A percentile compares a stretch with the other conserved stretches of the same genome.
Evolutionary conservation across 148 eudicot genomes (phyloP).

Genomic region (Rhododendron vialii): DNA sequence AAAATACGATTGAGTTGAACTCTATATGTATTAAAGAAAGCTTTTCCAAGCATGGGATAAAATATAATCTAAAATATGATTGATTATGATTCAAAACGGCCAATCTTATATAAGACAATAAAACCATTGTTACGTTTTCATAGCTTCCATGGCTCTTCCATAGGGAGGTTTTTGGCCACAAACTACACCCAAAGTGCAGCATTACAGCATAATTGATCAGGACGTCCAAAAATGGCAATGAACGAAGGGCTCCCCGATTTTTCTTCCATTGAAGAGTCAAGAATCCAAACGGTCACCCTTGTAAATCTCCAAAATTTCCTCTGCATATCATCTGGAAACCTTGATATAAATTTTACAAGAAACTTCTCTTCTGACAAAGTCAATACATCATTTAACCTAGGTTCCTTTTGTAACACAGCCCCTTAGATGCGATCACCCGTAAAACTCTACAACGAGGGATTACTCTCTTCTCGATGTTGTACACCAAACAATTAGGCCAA

Average conservation of each 20-base stretch:
- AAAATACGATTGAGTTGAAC: too few relatives aligned
- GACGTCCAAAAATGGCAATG: too few relatives aligned
- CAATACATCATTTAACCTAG: not conserved
- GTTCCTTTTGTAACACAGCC: constrained; percentile 5
- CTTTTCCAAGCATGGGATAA: too few relatives aligned
- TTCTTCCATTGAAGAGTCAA: too few relatives aligned
- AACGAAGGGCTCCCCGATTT: too few relatives aligned
- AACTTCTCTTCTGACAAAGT: too few relatives aligned
- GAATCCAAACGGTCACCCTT: not conserved
- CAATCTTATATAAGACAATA: too few relatives aligned
- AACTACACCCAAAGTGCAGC: too few relatives aligned
- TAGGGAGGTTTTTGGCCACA: not conserved
- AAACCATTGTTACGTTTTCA: too few relatives aligned
- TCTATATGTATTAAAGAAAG: too few relatives aligned
- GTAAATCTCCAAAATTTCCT: constrained; percentile 20
- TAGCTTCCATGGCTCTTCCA: not conserved
- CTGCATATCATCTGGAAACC: constrained; percentile 8
- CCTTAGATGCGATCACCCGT: not conserved
- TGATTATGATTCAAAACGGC: too few relatives aligned
- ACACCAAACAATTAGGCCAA: constrained; percentile 13
- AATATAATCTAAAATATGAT: too few relatives aligned
- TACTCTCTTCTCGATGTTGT: constrained; percentile 22
- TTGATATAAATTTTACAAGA: not conserved
- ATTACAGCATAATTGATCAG: not conserved
- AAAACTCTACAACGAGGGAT: constrained; percentile 24